Conservation (phyloP, 208 protist species). For the Wallacemonas sp. region DNA sequence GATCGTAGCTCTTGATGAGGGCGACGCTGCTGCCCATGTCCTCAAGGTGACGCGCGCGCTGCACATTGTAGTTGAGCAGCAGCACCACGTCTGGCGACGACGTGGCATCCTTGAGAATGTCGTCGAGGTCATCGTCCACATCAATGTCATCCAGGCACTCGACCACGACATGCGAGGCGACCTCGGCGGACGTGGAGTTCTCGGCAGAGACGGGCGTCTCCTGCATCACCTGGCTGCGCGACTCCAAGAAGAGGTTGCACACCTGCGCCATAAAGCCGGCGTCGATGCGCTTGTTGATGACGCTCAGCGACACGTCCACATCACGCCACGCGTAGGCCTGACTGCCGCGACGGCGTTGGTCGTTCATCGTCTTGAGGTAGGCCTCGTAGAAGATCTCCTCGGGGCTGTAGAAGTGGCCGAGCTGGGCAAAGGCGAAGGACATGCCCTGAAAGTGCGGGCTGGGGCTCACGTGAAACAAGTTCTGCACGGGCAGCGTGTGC, state of each 20-base stretch:
- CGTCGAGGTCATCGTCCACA: conserved; percentile 64
- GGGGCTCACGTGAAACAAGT: conserved; percentile 84
- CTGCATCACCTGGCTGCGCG: conserved; percentile 30
- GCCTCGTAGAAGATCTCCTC: conserved; percentile 92
- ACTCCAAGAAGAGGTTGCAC: conserved; percentile 81
- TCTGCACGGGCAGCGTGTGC: conserved; percentile 75
- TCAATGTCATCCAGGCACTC: conserved; percentile 80
- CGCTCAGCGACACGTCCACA: conserved; percentile 85
- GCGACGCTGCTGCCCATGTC: conserved; percentile 76
- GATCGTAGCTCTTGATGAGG: conserved; percentile 76
- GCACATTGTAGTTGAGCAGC: conserved; percentile 84
- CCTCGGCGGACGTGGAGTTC: no score
- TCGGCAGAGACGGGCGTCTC: conserved; percentile 3
- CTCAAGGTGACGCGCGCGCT: conserved; percentile 54
- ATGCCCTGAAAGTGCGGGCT: conserved; percentile 86
- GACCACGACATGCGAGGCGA: conserved; percentile 38
- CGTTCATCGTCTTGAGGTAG: conserved; percentile 87
- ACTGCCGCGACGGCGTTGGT: conserved; percentile 79
- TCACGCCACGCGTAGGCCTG: conserved; percentile 90
- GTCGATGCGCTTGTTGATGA: conserved; percentile 88
- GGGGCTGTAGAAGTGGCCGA: conserved; percentile 85
- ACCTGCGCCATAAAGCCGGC: conserved; percentile 79
- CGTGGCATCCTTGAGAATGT: conserved; percentile 68
- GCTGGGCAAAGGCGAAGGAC: conserved; percentile 82
- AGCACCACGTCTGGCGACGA: conserved; percentile 55